Evolutionary conservation across 345 rosid species (phyloP).

Genomic region (Punica granatum): DNA sequence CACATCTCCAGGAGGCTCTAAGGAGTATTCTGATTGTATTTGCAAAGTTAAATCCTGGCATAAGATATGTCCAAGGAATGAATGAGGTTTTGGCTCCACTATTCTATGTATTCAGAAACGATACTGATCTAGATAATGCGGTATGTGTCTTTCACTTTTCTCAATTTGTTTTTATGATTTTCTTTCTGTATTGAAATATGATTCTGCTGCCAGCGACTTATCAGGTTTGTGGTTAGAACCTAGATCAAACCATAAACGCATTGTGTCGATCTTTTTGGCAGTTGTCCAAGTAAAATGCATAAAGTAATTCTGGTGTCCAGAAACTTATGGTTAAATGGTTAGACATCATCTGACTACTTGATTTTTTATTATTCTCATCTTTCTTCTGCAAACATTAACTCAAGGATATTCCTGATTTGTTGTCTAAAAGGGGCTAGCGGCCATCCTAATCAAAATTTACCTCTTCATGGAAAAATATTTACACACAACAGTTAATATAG

Average conservation of each 20-base stretch:
- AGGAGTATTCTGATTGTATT: constrained; percentile 61
- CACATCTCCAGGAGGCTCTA: constrained; percentile 65
- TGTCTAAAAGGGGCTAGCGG: not conserved
- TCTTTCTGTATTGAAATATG: not conserved
- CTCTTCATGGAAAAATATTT: not conserved
- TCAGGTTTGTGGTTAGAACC: not conserved
- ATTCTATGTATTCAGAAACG: constrained; percentile 72
- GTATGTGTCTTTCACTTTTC: constrained; percentile 36
- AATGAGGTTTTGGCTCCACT: constrained; percentile 92
- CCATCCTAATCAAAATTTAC: not conserved
- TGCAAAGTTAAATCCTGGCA: constrained; percentile 98
- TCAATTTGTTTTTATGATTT: not conserved
- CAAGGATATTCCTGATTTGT: not conserved
- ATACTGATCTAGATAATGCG: constrained; percentile 68
- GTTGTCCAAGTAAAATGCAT: not conserved
- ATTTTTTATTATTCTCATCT: not conserved
- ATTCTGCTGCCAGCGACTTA: not conserved
- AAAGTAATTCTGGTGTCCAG: not conserved
- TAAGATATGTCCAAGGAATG: constrained; percentile 99
- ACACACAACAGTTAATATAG: not conserved
- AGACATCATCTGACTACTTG: not conserved
- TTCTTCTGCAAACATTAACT: not conserved
- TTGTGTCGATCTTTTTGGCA: not conserved
- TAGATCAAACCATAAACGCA: not conserved
- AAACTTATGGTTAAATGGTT: not conserved